Evolutionary conservation across 148 eudicot species (phyloP).

Genomic region (Cornus kousa): DNA sequence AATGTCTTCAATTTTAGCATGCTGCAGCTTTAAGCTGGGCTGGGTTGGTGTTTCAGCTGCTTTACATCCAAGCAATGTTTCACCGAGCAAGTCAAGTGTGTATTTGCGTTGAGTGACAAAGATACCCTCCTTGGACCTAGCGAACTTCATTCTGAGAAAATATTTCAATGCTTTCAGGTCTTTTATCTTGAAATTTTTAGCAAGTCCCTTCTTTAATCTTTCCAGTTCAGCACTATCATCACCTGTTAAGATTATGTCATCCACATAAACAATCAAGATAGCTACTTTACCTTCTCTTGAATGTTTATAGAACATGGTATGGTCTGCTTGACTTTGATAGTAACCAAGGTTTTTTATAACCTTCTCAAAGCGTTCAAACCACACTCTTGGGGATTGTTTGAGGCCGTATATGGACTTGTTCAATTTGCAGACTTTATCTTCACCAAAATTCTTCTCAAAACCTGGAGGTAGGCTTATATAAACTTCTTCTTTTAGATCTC

Average conservation of each 20-base stretch:
- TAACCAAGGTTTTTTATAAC: not conserved
- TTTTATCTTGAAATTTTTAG: not conserved
- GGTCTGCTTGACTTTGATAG: not conserved
- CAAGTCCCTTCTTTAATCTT: not conserved
- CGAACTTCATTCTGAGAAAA: not conserved
- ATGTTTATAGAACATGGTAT: not conserved
- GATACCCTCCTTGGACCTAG: not conserved
- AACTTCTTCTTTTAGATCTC: not conserved
- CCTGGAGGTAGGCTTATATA: not conserved
- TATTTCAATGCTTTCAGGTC: not conserved
- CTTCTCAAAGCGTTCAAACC: not conserved
- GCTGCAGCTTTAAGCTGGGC: not conserved
- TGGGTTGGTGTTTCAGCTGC: not conserved
- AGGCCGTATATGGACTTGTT: not conserved
- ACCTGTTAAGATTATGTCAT: not conserved
- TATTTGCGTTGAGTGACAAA: not conserved
- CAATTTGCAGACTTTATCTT: not conserved
- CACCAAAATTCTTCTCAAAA: not conserved
- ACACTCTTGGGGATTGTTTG: not conserved
- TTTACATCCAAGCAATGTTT: not conserved
- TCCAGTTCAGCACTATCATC: not conserved
- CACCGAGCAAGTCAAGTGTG: not conserved
- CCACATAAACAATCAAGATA: not conserved
- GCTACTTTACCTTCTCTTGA: not conserved
- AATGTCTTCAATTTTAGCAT: not conserved